Base-by-base conservation (phyloP, 2,329 filamentous ascomycete genomes). In the Aspergillus spinulosporus region DNA sequence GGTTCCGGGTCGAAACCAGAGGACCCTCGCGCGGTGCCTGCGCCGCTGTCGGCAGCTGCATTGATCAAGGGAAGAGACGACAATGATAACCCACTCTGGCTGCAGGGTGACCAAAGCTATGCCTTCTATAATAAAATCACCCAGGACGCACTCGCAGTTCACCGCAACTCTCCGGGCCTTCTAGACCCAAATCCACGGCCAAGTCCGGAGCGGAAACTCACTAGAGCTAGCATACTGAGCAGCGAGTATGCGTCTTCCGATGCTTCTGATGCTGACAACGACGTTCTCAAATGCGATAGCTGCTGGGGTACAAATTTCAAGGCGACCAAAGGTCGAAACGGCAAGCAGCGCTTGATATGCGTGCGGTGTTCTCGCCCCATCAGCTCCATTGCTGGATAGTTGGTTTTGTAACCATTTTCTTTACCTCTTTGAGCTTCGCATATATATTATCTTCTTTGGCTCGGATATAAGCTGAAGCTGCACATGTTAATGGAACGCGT, bases 271-370 rank as follows among this genome's bases (percentile, higher is more conserved):
- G 77, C 78, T 3, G 78, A 76, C 9, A 73, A 75, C 6, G 79
- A 80, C 15, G 75, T 76, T n/a, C 78, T 83, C 61, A 77, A 71
- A 26, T 89, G 87, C 64, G 74, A 76, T 21, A 79, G 78, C 58
- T 90, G 88, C 65, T 80, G 81, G 3, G 80, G 82, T 1, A 80
- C 73, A 15, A 84, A 85, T 58, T 90, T 90, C 62, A 83, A 83
- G 61, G 82, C 82, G 1, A 84, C 80, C 62, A 83, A 80, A 58
- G 74, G 79, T 3, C 79, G 76, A 29, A 80, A 79, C 5, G 77
- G 74, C 42, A 78, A 76, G 51, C 82, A 84, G 66, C 78, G 77
- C 58, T 71, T 89, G 61, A 78, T 86, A n/a, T 90, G 87, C 69
- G 80, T 80, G 36, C 79, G 76, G 45, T 90, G 80, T 53, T 65